phyloP scores from a whole-genome alignment of 1,284 basidiomycete species.

The Papiliotrema laurentii region DNA sequence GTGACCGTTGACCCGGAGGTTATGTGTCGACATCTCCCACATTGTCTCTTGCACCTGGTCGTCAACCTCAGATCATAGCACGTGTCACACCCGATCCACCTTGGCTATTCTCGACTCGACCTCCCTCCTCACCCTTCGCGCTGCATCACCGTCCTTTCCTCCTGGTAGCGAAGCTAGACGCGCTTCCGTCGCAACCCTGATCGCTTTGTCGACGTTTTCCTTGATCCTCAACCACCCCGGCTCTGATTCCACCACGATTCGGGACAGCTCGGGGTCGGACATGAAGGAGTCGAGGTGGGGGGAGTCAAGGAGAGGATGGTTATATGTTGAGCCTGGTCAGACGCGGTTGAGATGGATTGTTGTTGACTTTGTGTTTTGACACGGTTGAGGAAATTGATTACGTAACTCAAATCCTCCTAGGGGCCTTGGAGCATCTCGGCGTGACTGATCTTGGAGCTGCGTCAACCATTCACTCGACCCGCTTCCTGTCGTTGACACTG shows the following conservation, averaged over 20 bases:
- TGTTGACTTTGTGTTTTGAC: background rate
- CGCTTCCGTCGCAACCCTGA: slow-evolving; percentile 27
- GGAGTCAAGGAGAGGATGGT: background rate
- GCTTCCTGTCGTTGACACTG: too few relatives aligned
- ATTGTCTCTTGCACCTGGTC: slow-evolving; percentile 44
- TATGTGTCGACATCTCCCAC: slow-evolving; percentile 62
- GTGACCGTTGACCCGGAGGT: slow-evolving; percentile 72
- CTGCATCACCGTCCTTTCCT: slow-evolving; percentile 28
- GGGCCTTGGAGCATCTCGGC: background rate
- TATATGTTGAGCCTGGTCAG: too few relatives aligned
- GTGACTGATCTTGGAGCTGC: background rate
- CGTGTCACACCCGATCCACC: slow-evolving; percentile 16
- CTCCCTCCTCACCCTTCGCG: slow-evolving; percentile 29
- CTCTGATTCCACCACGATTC: slow-evolving; percentile 40
- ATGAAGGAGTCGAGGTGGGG: slow-evolving; percentile 8
- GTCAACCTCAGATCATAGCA: background rate
- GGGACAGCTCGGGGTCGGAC: slow-evolving; percentile 17
- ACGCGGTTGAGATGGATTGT: background rate
- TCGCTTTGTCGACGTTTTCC: slow-evolving; percentile 25
- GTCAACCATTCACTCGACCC: too few relatives aligned
- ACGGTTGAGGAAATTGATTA: too few relatives aligned
- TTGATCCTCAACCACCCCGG: slow-evolving; percentile 40
- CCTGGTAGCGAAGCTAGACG: slow-evolving; percentile 36
- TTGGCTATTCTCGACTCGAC: slow-evolving; percentile 33
- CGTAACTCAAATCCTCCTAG: too few relatives aligned